Evolutionary conservation across 75 land plant genomes (phyloP).

Genomic region (Cryptomeria japonica): DNA sequence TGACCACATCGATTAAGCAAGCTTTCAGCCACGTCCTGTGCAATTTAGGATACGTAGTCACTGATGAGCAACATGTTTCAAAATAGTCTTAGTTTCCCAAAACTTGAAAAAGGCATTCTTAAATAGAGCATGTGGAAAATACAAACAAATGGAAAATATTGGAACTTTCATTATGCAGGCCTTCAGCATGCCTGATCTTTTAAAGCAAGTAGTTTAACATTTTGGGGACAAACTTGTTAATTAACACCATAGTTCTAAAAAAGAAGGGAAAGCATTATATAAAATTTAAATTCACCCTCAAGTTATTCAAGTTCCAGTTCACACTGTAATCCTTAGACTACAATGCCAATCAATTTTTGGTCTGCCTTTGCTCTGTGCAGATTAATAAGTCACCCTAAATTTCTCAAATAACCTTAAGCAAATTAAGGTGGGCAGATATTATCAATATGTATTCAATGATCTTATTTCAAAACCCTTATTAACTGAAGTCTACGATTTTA

Average conservation of each 20-base stretch:
- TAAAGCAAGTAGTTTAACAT: neutral
- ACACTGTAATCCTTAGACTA: neutral
- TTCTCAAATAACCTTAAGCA: neutral
- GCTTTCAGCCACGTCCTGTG: slow-evolving; percentile 31
- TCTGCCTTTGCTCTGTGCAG: neutral
- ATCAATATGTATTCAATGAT: neutral
- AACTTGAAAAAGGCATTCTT: neutral
- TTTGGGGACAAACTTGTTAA: neutral
- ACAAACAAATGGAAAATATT: neutral
- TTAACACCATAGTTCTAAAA: neutral
- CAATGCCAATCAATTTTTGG: neutral
- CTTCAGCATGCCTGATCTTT: neutral
- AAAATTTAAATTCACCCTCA: neutral
- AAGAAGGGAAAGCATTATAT: neutral
- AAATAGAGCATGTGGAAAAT: neutral
- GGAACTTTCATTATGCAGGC: neutral
- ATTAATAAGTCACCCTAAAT: neutral
- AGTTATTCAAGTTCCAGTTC: neutral
- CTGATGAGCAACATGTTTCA: neutral
- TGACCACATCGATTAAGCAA: slow-evolving; percentile 50
- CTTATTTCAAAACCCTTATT: neutral
- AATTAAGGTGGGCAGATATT: neutral
- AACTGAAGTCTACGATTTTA: neutral
- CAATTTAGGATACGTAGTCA: neutral
- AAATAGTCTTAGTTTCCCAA: neutral